Evolutionary conservation across 192 early-diverging fungal genomes (phyloP).

Genomic region (Rhizophagus clarus): DNA sequence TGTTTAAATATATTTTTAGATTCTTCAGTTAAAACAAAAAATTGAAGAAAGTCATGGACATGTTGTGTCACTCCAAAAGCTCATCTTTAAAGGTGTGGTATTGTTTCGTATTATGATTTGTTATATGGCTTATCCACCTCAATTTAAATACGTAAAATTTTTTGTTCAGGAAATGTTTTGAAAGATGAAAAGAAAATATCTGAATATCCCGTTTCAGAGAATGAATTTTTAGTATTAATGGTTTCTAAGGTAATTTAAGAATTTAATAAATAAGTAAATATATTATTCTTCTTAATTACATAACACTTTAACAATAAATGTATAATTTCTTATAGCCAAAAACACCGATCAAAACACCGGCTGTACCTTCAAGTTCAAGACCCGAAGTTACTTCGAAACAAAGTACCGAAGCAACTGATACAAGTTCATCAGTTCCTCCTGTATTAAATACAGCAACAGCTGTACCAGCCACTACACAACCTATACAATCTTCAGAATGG

Average conservation of each 20-base stretch:
- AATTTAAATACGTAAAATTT: not conserved
- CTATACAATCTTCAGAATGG: constrained; percentile 41
- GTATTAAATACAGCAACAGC: not conserved
- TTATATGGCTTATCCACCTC: not conserved
- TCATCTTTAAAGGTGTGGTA: constrained; percentile 80
- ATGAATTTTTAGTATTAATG: constrained; percentile 96
- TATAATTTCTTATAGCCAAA: constrained; percentile 35
- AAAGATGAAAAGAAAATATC: constrained; percentile 73
- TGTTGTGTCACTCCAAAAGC: constrained; percentile 74
- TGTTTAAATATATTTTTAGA: constrained; percentile 44
- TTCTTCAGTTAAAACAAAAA: constrained; percentile 77
- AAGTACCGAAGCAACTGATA: constrained; percentile 34
- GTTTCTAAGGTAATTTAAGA: constrained; percentile 71
- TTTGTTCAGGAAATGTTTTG: constrained; percentile 82
- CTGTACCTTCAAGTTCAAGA: constrained; percentile 36
- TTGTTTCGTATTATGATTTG: not conserved
- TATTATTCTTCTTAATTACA: constrained; percentile 42
- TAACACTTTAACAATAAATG: constrained; percentile 36
- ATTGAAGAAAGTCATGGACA: constrained; percentile 74
- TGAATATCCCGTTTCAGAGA: constrained; percentile 80
- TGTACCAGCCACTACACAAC: constrained; percentile 33
- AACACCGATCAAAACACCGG: not conserved
- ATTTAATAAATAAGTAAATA: too few species aligned
- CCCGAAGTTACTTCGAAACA: constrained; percentile 45
- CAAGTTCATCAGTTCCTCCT: constrained; percentile 36